phyloP scores from a whole-genome alignment of 345 rosid species.

The Eucalyptus sp. region DNA sequence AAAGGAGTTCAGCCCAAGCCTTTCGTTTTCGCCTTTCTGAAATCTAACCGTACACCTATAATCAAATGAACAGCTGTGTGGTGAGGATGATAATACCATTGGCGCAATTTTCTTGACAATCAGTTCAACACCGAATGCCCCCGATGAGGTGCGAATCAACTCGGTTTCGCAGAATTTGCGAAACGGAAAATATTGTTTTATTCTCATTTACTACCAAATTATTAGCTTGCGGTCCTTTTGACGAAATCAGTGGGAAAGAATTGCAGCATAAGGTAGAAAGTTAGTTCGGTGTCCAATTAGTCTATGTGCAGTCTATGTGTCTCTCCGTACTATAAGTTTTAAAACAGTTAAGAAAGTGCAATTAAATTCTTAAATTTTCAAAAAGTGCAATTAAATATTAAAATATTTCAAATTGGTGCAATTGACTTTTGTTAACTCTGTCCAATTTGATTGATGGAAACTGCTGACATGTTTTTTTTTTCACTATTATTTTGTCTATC shows the following conservation, averaged over 20 bases:
- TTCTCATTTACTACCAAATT: neutral
- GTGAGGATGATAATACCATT: neutral
- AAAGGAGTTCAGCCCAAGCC: neutral
- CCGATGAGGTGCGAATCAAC: neutral
- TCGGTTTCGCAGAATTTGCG: neutral
- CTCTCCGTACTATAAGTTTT: neutral
- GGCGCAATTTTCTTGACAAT: neutral
- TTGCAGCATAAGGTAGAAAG: neutral
- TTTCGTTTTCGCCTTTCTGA: neutral
- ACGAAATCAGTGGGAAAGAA: neutral
- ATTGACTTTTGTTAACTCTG: neutral
- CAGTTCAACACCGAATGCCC: neutral
- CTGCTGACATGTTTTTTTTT: fast-evolving
- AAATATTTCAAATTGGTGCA: no score
- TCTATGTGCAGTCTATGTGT: neutral
- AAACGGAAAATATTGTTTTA: neutral
- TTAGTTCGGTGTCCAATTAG: neutral
- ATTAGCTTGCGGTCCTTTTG: neutral
- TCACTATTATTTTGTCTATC: no score
- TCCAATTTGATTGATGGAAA: no score
- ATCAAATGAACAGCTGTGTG: neutral
- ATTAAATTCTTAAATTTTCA: no score
- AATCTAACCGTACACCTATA: neutral
- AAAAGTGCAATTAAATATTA: no score
- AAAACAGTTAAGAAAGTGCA: neutral